Conservation (phyloP, 352 stramenopile genomes). For the Globisporangium barbulae region DNA sequence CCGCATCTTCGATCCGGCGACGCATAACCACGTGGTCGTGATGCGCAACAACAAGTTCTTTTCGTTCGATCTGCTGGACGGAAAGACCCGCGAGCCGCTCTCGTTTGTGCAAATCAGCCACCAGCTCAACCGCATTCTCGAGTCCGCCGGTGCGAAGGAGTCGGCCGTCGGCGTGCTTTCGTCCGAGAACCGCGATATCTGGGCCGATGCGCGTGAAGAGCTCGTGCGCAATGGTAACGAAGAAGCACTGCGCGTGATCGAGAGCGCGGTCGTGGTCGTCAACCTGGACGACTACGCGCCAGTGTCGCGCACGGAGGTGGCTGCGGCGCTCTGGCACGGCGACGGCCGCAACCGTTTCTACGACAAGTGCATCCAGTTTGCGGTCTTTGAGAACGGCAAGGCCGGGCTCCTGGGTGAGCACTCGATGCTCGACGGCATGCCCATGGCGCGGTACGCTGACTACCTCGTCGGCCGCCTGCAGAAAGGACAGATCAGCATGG, state of each 20-base stretch:
- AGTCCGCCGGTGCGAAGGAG: slow-evolving; percentile 40
- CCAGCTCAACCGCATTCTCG: slow-evolving; percentile 53
- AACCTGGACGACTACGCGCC: slow-evolving; percentile 67
- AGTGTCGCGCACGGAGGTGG: slow-evolving; percentile 61
- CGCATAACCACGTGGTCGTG: slow-evolving; percentile 88
- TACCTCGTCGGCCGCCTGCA: slow-evolving; percentile 57
- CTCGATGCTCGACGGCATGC: slow-evolving; percentile 88
- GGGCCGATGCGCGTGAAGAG: slow-evolving; percentile 74
- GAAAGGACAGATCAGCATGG: slow-evolving; percentile 46
- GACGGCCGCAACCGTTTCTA: slow-evolving; percentile 95
- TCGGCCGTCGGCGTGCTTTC: slow-evolving; percentile 70
- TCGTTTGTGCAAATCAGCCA: slow-evolving; percentile 57
- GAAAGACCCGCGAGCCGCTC: slow-evolving; percentile 28
- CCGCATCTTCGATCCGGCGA: slow-evolving; percentile 88
- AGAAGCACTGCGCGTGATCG: slow-evolving; percentile 43
- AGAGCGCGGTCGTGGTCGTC: slow-evolving; percentile 65
- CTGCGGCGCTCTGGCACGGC: slow-evolving; percentile 70
- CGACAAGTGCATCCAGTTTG: slow-evolving; percentile 96
- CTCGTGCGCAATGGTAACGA: slow-evolving; percentile 69
- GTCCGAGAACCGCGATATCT: slow-evolving; percentile 64
- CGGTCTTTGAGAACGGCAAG: slow-evolving; percentile 95
- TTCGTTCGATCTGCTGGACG: slow-evolving; percentile 51
- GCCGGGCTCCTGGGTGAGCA: slow-evolving; percentile 93
- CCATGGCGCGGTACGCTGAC: slow-evolving; percentile 70
- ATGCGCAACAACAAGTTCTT: slow-evolving; percentile 84